Base-by-base conservation (phyloP, 1,284 basidiomycete genomes). In the Moniliophthora roreri region DNA sequence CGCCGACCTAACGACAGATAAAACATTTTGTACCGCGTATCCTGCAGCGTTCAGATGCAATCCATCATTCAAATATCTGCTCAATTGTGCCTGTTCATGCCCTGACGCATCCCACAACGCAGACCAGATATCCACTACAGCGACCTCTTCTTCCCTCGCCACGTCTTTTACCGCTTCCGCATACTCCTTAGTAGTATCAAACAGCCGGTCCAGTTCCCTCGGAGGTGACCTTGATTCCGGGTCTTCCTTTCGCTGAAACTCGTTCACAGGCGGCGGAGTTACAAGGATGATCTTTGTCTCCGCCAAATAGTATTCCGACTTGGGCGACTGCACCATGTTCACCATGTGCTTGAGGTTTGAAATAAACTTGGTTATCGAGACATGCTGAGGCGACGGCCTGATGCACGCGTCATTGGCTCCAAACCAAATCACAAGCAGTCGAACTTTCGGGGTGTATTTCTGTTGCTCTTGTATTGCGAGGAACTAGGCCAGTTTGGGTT, bases 331-430 rank as follows among this genome's bases (percentile, higher is more conserved):
- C 36, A 93, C 75, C 64, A 86, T 75, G 44, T 76, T 65, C 58
- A 93, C 71, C 59, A 95, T 77, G 36, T 75, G 68, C 47, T 67
- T 66, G 38, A 96, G 72, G 66, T 95, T 94, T 48, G 70, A 64
- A 45, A 75, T 79, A 77, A 85, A 96, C 36, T 76, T 74, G 18
- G 76, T 70, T 18, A 93, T 71, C 1, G 91, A 85, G 50, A 94
- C 81, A 65, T 91, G 82, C 59, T 88, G 86, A n/a, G 72, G 65
- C 38, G 72, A 82, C 15, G 78, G 82, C 41, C 72, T 69, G 32
- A 88, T 71, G 59, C 79, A 79, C 13, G 91, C 79, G 65, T 94
- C 93, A 68, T 95, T 95, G 9, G 91, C 91, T 48, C 93, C 93
- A 60, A 90, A 91, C 93, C 92, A 96, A 64, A 96, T 86, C 10